Conservation (phyloP, 441 rosid species). For the Jatropha multifida region DNA sequence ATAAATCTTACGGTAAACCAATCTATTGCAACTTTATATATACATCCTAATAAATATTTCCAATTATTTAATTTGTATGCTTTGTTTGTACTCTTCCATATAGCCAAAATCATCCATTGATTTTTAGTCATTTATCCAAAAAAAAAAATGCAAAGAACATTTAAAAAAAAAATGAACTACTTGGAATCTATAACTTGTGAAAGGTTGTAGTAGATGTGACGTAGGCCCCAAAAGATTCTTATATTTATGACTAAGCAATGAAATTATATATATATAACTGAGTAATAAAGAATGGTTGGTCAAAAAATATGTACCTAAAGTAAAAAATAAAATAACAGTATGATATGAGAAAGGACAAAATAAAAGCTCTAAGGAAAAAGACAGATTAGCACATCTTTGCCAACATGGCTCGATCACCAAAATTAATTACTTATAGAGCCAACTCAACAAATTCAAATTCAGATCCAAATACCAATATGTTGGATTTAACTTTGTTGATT, state of each 20-base stretch:
- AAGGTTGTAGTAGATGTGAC: background rate
- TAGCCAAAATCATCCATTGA: no score
- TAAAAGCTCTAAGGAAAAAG: background rate
- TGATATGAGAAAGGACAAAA: conserved; percentile 6
- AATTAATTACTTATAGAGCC: background rate
- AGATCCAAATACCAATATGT: background rate
- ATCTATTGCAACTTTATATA: no score
- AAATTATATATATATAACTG: background rate
- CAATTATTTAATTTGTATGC: background rate
- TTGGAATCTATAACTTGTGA: background rate
- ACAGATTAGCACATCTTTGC: background rate
- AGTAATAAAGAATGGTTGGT: background rate
- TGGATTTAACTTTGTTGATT: background rate
- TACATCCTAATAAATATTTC: no score
- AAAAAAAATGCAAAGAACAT: background rate
- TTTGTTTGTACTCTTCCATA: no score
- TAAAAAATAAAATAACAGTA: background rate
- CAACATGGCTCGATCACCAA: conserved; percentile 1
- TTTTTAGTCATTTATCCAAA: background rate
- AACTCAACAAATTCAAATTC: background rate
- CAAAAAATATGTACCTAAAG: background rate
- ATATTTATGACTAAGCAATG: background rate
- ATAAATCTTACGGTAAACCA: no score
- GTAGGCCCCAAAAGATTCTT: background rate
- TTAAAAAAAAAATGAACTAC: background rate